Percentiles rank a stretch among this genome's conserved stretches.
Conservation (phyloP, 2,329 filamentous ascomycete genomes). For the Colletotrichum chrysophilum region DNA sequence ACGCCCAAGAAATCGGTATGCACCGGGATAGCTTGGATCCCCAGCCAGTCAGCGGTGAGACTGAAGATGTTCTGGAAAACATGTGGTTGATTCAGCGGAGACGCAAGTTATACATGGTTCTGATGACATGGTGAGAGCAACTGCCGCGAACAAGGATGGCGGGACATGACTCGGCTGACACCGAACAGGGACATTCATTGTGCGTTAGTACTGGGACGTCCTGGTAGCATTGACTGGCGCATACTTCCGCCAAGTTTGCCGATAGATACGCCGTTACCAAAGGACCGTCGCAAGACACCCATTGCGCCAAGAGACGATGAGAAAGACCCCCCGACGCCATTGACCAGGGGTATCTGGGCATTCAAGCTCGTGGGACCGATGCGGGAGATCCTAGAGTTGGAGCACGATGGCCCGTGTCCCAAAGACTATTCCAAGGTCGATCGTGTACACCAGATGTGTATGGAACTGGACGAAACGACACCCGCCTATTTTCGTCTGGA, state of each 20-base stretch:
- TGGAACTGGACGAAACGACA: slow-evolving; percentile 51
- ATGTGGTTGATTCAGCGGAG: slow-evolving; percentile 65
- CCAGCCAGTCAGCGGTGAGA: slow-evolving; percentile 47
- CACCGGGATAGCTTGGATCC: slow-evolving; percentile 60
- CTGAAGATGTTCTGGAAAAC: slow-evolving; percentile 57
- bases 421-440: slow-evolving; percentile 61
- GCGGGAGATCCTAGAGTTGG: slow-evolving; percentile 58
- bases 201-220: slow-evolving; percentile 57
- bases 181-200: slow-evolving; percentile 59
- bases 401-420: slow-evolving; percentile 60
- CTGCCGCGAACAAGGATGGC: slow-evolving; percentile 5
- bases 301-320: slow-evolving; percentile 51
- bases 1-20: slow-evolving; percentile 68
- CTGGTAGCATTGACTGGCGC: slow-evolving; percentile 59
- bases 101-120: slow-evolving; percentile 57
- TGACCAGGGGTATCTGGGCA: slow-evolving; percentile 59
- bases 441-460: slow-evolving; percentile 55
- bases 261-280: slow-evolving; percentile 56
- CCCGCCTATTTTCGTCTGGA: slow-evolving; percentile 59
- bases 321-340: slow-evolving; percentile 58
- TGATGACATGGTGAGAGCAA: slow-evolving; percentile 43
- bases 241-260: slow-evolving; percentile 53
- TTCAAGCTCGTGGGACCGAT: slow-evolving; percentile 53
- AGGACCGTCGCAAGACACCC: slow-evolving; percentile 50
- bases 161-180: slow-evolving; percentile 15